A percentile compares a stretch with the other conserved stretches of the same genome.
phyloP scores from a whole-genome alignment of 176 grass and related monocot species.

The Rhynchospora pubera region DNA sequence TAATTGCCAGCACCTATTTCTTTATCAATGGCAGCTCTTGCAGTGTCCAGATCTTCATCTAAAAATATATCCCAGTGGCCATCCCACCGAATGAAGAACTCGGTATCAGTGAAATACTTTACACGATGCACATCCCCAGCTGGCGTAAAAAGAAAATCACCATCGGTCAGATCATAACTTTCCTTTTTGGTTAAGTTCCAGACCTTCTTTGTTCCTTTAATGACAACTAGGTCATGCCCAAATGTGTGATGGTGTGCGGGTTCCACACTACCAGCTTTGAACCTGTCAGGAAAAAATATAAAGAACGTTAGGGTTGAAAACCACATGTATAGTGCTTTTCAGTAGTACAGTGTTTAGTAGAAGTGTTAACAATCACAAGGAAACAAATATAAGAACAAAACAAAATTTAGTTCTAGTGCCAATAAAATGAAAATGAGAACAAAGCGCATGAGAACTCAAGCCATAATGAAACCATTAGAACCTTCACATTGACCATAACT shows the following conservation, averaged over 20 bases:
- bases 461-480: no score
- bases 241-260: slow-evolving; percentile 94
- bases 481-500: no score
- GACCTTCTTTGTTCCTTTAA: slow-evolving; percentile 82
- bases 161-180: slow-evolving; percentile 57
- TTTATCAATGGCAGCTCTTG: slow-evolving; percentile 35
- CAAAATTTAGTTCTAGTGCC: neutral
- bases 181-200: slow-evolving; percentile 96
- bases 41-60: slow-evolving; percentile 63
- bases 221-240: slow-evolving; percentile 85
- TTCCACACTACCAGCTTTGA: slow-evolving; percentile 93
- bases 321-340: neutral
- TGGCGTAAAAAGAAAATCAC: slow-evolving; percentile 90
- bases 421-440: neutral
- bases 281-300: slow-evolving; percentile 20
- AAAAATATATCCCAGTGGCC: slow-evolving; percentile 93
- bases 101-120: slow-evolving; percentile 73
- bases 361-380: neutral
- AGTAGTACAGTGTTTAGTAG: neutral
- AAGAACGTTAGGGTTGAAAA: neutral
- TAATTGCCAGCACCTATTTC: slow-evolving; percentile 31
- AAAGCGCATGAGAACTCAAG: neutral
- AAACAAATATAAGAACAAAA: neutral
- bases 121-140: slow-evolving; percentile 76
- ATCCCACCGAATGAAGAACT: slow-evolving; percentile 96